phyloP scores from a whole-genome alignment of 2,329 filamentous ascomycete species.

The Penicillium sp. region DNA sequence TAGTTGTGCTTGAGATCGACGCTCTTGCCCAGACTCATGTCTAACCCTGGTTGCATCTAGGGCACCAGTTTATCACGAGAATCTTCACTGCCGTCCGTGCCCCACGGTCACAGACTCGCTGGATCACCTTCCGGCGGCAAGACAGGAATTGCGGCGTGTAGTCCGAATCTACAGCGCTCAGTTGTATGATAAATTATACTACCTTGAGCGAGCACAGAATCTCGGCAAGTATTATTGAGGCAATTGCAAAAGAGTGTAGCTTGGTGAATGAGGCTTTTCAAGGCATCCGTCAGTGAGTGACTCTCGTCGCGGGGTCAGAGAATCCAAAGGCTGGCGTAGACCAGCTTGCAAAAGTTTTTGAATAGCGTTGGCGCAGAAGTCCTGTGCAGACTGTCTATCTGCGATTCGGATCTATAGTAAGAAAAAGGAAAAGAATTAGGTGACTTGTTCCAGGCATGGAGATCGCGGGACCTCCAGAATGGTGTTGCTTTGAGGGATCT shows the following conservation, averaged over 20 bases:
- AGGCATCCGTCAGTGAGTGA: background rate
- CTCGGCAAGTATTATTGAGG: background rate
- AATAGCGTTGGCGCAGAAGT: background rate
- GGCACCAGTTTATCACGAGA: background rate
- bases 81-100: background rate
- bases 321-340: too few species aligned
- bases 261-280: background rate
- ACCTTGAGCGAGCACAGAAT: background rate
- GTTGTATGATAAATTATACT: background rate
- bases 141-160: background rate
- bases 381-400: background rate
- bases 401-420: background rate
- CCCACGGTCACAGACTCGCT: background rate
- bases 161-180: background rate
- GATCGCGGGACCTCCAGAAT: background rate
- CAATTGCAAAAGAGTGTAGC: background rate
- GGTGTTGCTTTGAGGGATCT: background rate
- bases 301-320: background rate
- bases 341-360: background rate
- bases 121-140: background rate
- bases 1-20: background rate
- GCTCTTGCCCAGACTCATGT: background rate
- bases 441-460: background rate
- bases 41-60: background rate
- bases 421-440: background rate